Conservation (phyloP, 225 moss, liverwort and hornwort species). For the Thuidium tamariscinum region DNA sequence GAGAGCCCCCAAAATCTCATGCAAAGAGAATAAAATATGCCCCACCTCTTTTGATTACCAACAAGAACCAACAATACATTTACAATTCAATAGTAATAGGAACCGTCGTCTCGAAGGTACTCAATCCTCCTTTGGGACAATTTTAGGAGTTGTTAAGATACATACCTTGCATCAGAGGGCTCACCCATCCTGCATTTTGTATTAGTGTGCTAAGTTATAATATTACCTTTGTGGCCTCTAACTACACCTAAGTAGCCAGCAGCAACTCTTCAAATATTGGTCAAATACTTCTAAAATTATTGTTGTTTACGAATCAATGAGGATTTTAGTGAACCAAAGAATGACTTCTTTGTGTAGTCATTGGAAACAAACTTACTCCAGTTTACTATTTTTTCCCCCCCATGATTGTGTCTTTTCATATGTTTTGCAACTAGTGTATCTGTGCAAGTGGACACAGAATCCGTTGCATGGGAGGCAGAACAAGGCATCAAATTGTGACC, state of each 20-base stretch:
- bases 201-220: too few relatives aligned
- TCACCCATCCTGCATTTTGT: neutral
- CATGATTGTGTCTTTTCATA: too few relatives aligned
- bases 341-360: neutral
- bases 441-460: neutral
- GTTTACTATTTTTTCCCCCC: too few relatives aligned
- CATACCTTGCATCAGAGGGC: neutral
- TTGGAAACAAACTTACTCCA: neutral
- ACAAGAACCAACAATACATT: neutral
- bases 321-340: neutral
- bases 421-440: neutral
- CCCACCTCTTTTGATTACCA: neutral
- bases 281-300: too few relatives aligned
- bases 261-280: neutral
- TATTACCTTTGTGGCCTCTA: neutral
- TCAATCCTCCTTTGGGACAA: neutral
- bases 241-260: neutral
- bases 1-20: fast-evolving
- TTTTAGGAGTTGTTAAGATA: neutral
- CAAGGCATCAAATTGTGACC: neutral
- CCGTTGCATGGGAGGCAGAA: neutral
- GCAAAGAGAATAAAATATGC: too few relatives aligned
- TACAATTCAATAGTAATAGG: neutral
- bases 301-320: neutral
- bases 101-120: too few relatives aligned